Base-by-base conservation (phyloP, 2,329 filamentous ascomycete species). In the Alternaria conjuncta region DNA sequence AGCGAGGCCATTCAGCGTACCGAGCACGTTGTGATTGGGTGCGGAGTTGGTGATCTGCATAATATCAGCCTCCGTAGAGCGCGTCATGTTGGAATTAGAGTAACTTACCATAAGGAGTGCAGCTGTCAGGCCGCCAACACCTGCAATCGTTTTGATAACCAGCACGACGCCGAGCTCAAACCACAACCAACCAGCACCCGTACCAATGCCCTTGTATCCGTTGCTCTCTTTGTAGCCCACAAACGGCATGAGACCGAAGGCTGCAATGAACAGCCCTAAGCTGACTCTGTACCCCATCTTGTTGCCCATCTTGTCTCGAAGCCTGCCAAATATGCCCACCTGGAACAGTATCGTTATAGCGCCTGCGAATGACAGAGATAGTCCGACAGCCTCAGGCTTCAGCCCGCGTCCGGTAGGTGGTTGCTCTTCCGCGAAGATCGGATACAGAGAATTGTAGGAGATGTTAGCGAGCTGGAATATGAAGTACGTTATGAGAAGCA, bases 381-480 rank as follows among this genome's bases (percentile, higher is more conserved):
- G 81, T 0, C 96, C 96, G 47, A 98, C 97, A 63, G 92, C 93
- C 60, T 89, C 86, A 0, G 95, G 93, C 0, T 86, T 86, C 4
- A 98, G 84, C 1, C 86, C 85, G 44, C 96, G 90, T 18, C 96
- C 96, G 0, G 90, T 90, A 0, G 96, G 96, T 0, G 89, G 85
- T 1, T 86, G 80, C 0, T 91, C 89, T 58, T 94, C 90, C 1
- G 91, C 92, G 72, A 98, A 99, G 57, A 98, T 95, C 1, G 96
- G 96, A 73, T 96, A 99, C 0, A 99, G 84, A 18, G 93, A 95
- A 80, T 97, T 97, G 86, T 94, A 99, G 4, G 93, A 94, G 69
- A 97, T 93, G 79, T 98, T 98, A 64, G 92, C 90, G 6, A 99
- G 86, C 74, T 97, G 94, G 76, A 98, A 99, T 54, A 98, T 90